Evolutionary conservation across 2,329 filamentous ascomycete genomes (phyloP), one percentile per base, ranked within the genome.

Genomic region (Aureobasidium leucospermi): DNA sequence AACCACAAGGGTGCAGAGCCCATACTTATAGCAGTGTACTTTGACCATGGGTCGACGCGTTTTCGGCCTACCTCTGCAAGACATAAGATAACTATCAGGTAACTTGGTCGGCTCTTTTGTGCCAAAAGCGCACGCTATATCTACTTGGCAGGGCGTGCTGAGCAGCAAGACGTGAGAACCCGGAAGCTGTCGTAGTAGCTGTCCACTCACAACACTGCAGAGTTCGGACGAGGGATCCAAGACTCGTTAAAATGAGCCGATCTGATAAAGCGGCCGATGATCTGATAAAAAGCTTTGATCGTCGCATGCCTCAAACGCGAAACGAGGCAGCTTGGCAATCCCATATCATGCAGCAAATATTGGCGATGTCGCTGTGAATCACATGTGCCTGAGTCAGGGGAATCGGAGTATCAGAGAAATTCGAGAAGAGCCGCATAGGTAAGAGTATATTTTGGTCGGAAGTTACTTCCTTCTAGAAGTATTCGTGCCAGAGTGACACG

Each of bases 281-380:
- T 55, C 51, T 55, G 51, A 55, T 53, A 53, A 43, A 43, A 53
- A 16, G 48, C 48, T 52, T 16, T 52, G 48, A 10, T 52, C 48
- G 9, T 8, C 2, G 3, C 1, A n/a, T 16, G 48, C 9, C 34
- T 11, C 11, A 41, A 36, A n/a, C 15, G 38, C 34, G 34, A 16
- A 1, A 10, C 5, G 3, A 16, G 34, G 51, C 48, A 39, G 8
- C 48, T 52, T 16, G 48, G 48, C 38, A 32, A n/a, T 10, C 28
- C 23, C 34, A 29, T 52, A 39, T 29, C 48, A 41, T 15, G 19
- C 31, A 42, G 48, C 48, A 52, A 31, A 52, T 41, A 52, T 52
- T 41, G 36, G 36, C 48, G 36, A 52, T 52, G 46, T 48, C 46
- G 46, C 46, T 36, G 15, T 19, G 16, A 48, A 6, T 15, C 31